Evolutionary conservation across 805 yeast species (phyloP).

Genomic region (Monosporozyma aquatica): DNA sequence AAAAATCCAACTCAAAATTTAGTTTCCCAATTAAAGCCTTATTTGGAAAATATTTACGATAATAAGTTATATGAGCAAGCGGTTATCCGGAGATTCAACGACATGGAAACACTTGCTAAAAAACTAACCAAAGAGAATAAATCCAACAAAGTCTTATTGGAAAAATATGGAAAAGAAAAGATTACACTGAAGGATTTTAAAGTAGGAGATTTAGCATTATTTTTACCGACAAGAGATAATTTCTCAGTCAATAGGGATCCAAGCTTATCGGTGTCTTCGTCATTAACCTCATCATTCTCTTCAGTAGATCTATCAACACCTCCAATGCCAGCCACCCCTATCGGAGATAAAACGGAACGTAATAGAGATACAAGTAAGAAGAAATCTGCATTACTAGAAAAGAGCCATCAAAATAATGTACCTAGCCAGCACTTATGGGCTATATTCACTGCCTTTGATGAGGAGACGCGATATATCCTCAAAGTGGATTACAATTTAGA

Average conservation of each 20-base stretch:
- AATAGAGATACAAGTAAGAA: background rate
- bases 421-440: slow-evolving; percentile 64
- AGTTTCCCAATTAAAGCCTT: background rate
- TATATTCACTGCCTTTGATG: slow-evolving; percentile 68
- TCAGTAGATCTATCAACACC: slow-evolving; percentile 30
- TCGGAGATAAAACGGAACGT: slow-evolving; percentile 5
- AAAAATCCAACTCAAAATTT: background rate
- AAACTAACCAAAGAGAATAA: slow-evolving; percentile 58
- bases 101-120: slow-evolving; percentile 84
- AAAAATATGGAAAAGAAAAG: slow-evolving; percentile 32
- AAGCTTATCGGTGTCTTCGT: slow-evolving; percentile 16
- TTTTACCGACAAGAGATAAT: slow-evolving; percentile 60
- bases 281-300: slow-evolving; percentile 28
- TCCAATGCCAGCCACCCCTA: slow-evolving; percentile 17
- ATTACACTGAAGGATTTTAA: slow-evolving; percentile 62
- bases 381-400: slow-evolving; percentile 8
- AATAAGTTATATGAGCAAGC: slow-evolving; percentile 31
- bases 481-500: slow-evolving; percentile 29
- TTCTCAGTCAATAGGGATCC: slow-evolving; percentile 9
- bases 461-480: slow-evolving; percentile 76
- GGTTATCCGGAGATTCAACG: slow-evolving; percentile 69
- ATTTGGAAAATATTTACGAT: slow-evolving; percentile 22
- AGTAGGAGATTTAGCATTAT: slow-evolving; percentile 69
- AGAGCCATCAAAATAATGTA: slow-evolving; percentile 1
- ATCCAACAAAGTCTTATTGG: slow-evolving; percentile 23